Base-by-base conservation (phyloP, 768 basidiomycete species). In the Russula olivacea region DNA sequence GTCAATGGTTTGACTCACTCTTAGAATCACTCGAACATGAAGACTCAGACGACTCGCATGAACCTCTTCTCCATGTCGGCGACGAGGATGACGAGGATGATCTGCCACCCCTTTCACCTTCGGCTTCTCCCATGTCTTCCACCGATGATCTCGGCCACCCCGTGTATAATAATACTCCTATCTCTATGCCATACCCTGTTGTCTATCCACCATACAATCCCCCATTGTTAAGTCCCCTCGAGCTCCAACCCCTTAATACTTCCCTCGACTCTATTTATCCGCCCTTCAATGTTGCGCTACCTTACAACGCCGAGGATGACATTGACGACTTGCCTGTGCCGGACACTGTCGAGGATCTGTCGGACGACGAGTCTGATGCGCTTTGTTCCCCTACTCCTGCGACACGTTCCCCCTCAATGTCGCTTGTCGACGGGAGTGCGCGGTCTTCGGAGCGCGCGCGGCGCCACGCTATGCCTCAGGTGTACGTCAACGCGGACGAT, bases 331-430 rank as follows among this genome's bases (percentile, higher is more conserved):
- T 84, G 36, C 77, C 86, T 32, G 82, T 90, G 48, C 89, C 88
- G 49, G 89, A 91, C 70, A 84, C 88, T 47, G 88, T 91, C 79
- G 89, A 91, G 72, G 89, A 91, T 74, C 83, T 81, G 41, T 91
- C 89, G 50, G 90, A 91, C 75, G 89, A 91, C 76, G 90, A 91
- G 77, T 89, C 89, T 17, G 89, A 91, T 68, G 76, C 81, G 5
- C 81, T 79, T 11, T 80, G 81, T 11, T 85, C 87, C 8, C 87
- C 86, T 53, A 85, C 65, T 40, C 58, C 52, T 4, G 49, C 83
- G 52, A 78, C 80, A 68, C 78, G 79, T 66, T 87, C 87, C 47
- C 78, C 77, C 67, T 80, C 83, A 19, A 81, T 84, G 64, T 78
- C 78, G 58, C 76, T 82, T 57, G 67, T 77, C 49, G 81, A 84